A percentile compares a stretch with the other conserved stretches of the same genome.
Conservation (phyloP, 1,284 basidiomycete genomes). For the Fomitopsis schrenkii region DNA sequence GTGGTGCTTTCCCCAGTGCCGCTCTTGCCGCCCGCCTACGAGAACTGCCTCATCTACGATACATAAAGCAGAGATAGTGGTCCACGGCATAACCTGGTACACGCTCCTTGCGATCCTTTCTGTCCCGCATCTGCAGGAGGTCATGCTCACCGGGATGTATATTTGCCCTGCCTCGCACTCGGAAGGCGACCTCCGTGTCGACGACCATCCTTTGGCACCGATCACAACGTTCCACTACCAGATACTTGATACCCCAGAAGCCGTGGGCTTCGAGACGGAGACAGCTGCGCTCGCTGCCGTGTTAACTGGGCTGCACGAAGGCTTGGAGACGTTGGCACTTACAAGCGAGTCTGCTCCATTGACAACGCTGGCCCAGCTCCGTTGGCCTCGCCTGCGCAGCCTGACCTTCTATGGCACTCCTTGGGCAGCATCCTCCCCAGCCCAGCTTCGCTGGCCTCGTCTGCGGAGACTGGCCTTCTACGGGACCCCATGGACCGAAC, state of each 20-base stretch:
- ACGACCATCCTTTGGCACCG: neutral
- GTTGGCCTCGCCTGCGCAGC: too few species aligned
- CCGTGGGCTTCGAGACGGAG: neutral
- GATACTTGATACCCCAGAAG: neutral
- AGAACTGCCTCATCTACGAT: neutral
- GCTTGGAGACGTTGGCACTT: neutral
- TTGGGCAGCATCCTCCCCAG: too few species aligned
- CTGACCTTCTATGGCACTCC: too few species aligned
- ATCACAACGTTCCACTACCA: neutral
- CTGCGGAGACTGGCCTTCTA: neutral
- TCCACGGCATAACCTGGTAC: neutral
- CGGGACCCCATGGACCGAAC: neutral
- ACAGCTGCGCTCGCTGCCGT: neutral
- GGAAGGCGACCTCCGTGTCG: neutral
- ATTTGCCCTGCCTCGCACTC: neutral
- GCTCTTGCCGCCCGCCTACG: neutral
- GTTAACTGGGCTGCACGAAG: neutral
- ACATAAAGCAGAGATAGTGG: neutral
- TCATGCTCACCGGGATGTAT: neutral
- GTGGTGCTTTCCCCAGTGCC: neutral
- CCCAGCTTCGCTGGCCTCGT: neutral
- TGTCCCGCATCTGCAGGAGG: neutral
- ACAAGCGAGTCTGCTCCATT: neutral
- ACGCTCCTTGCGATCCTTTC: neutral
- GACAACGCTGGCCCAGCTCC: neutral